These are phyloP conservation scores for Rhizoclosmatium globosum DNA, from an alignment of 192 early-diverging fungal genomes.

Conservation along the genomic window DNA sequence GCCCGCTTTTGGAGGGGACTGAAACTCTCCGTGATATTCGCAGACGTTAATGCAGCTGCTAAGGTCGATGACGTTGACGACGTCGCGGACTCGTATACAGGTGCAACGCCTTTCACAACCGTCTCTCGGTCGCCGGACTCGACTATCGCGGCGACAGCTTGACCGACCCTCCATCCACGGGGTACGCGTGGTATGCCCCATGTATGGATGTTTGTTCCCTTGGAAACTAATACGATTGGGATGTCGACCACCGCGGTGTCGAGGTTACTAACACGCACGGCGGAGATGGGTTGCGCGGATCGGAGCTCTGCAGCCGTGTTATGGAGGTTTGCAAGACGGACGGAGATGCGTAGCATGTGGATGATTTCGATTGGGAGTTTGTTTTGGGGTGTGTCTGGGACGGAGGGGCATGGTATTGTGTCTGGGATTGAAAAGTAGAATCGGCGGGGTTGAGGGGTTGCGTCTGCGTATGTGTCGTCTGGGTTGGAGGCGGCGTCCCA, in stretches of 20 bases:
- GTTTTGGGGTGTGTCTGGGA: constrained; percentile 32
- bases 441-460: constrained; percentile 11
- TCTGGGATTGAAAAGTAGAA: constrained; percentile 25
- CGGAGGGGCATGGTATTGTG: constrained; percentile 8
- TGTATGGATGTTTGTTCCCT: constrained; percentile 21
- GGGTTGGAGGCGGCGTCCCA: background rate
- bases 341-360: constrained; percentile 26
- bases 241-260: constrained; percentile 26
- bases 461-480: background rate
- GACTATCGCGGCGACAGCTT: background rate
- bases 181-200: constrained; percentile 30
- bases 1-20: background rate
- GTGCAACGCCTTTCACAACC: background rate
- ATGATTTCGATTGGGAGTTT: constrained; percentile 18
- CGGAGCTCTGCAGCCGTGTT: background rate
- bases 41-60: background rate
- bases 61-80: background rate
- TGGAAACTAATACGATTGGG: constrained; percentile 25
- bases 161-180: constrained; percentile 31
- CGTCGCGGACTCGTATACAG: background rate
- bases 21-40: background rate
- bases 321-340: constrained; percentile 2
- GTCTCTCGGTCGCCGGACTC: background rate
- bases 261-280: constrained; percentile 8
- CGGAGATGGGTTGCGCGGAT: constrained; percentile 2